Evolutionary conservation across 1,284 basidiomycete species (phyloP), one percentile per base, ranked within the genome.

Genomic region (Stereum hirsutum): DNA sequence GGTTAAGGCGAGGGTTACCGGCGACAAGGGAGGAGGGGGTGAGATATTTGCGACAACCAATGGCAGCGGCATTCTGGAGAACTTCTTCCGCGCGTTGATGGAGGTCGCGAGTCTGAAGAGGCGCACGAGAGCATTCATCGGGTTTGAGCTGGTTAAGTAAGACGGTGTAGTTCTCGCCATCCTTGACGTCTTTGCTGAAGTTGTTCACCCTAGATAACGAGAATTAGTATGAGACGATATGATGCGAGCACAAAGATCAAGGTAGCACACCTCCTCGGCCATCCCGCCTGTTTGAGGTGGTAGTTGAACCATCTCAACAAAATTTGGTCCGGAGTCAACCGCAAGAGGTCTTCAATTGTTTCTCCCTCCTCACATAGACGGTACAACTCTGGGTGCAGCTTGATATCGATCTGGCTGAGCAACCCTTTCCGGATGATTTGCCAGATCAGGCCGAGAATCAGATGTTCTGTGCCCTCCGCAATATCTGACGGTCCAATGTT

Each of bases 371-470:
- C 93, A 54, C 97, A 85, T 27, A 99, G 72, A 10, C 95, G 78
- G 64, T 97, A 99, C 46, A 99, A 65, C 65, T 99, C 96, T 0
- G 95, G 95, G 60, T 99, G 95, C 31, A 95, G 75, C 74, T 97
- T 98, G 74, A 99, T 92, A 61, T 98, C 94, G 49, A 99, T 91
- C 63, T 96, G 94, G 36, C 81, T 81, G 48, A 99, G 80, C 53
- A 99, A 68, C 56, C 96, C 96, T 48, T 89, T 76, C 41, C 95
- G 80, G 55, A 99, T 99, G 66, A 99, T 79, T 66, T 99, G 95
- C 95, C 95, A 99, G 58, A 99, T 97, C 50, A 99, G 72, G 28
- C 96, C 95, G n/a, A 99, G 80, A 50, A 99, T 98, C 39, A 99
- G 75, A 65, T 98, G 95, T 62, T 99, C 95, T 46, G 89, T 74